phyloP scores from a whole-genome alignment of 2,329 filamentous ascomycete species.

The Remersonia thermophila region DNA sequence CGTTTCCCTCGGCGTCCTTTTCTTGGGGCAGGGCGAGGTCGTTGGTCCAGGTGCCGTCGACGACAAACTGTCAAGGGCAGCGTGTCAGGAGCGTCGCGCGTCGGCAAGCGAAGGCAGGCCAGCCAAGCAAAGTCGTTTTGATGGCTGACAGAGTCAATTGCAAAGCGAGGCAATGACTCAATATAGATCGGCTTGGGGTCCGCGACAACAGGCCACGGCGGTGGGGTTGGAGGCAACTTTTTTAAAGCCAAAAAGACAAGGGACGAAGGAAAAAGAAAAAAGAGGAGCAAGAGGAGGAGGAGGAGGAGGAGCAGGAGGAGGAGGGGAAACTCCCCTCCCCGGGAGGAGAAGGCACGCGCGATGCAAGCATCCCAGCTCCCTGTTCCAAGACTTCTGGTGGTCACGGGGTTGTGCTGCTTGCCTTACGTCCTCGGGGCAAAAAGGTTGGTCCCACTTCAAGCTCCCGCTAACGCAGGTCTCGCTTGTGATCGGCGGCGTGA shows the following conservation, averaged over 20 bases:
- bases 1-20: slow-evolving; percentile 68
- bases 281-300: too few relatives aligned
- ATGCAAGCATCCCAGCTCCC: too few relatives aligned
- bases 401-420: too few relatives aligned
- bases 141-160: slow-evolving; percentile 2
- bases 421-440: slow-evolving; percentile 2
- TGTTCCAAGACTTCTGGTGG: too few relatives aligned
- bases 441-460: slow-evolving; percentile 3
- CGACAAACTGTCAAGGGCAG: slow-evolving; percentile 60
- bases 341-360: too few relatives aligned
- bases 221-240: not conserved
- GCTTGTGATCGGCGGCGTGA: slow-evolving; percentile 1
- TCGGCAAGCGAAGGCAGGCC: slow-evolving; percentile 16
- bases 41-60: slow-evolving; percentile 81
- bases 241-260: slow-evolving; percentile 8
- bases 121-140: not conserved
- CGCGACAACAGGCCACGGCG: slow-evolving; percentile 5
- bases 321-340: too few relatives aligned
- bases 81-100: slow-evolving; percentile 7
- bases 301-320: too few relatives aligned
- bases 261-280: slow-evolving; percentile 5
- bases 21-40: slow-evolving; percentile 73
- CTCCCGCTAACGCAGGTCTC: slow-evolving; percentile 1
- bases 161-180: slow-evolving; percentile 1
- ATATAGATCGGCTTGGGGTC: slow-evolving; percentile 6